Base-by-base conservation (phyloP, 2,329 filamentous ascomycete species). In the Chrysosporium keratinophilum region DNA sequence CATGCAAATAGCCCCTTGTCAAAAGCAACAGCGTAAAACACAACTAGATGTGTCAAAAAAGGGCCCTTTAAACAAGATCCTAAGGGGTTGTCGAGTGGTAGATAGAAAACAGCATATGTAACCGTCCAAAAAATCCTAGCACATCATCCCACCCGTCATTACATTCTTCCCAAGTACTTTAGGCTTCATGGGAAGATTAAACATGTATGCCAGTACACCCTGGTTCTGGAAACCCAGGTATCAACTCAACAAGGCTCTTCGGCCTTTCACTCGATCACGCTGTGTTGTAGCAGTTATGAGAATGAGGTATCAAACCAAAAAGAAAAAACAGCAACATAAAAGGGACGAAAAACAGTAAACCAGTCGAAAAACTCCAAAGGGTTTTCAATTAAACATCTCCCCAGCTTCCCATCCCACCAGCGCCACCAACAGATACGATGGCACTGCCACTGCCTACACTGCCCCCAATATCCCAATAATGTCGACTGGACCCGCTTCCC, bases 391-490 rank as follows among this genome's bases (percentile, higher is more conserved):
- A 85, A 23, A 85, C 79, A 70, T 91, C 87, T 9, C 86, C 87
- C 87, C 87, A 93, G 60, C 80, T 83, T 14, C 87, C 87, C 76
- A 86, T 81, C 7, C 79, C 80, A 1, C 82, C 84, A 39, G 78
- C 80, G 46, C 79, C 78, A 3, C 79, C 80, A 64, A 86, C 74
- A 52, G 83, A 84, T 1, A 80, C 81, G 66, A 87, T 80, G 57
- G 83, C 75, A 59, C 83, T 87, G 2, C 85, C 85, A 53, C 86
- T 90, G 1, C 86, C 87, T 20, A 88, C 78, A 61, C 83, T 89
- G 5, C 82, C 86, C 23, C 88, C 88, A 59, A 95, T 81, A 67
- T 95, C 90, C 90, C 90, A 96, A 68, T 94, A 96, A 66, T 95
- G 88, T 51, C 88, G 75, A 44, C 83, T 87, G 43, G 86, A 90